These are phyloP conservation scores for Sporothrix dimorphospora DNA, from an alignment of 2,329 filamentous ascomycete genomes.

Conservation along the genomic window DNA sequence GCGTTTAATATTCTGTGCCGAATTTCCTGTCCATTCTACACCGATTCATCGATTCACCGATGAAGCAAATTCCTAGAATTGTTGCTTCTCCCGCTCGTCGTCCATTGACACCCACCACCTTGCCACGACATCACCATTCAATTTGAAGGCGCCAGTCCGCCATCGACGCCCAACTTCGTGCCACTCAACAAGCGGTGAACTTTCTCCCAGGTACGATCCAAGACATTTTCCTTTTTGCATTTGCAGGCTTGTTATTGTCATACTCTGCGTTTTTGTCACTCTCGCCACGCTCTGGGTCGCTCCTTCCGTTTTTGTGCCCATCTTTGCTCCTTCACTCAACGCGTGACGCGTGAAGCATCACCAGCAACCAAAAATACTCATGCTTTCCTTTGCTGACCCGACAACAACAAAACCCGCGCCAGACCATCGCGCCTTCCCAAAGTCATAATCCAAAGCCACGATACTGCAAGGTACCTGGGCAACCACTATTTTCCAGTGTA, in stretches of 20 bases:
- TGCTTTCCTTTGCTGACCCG: background rate
- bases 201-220: background rate
- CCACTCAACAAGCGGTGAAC: constrained; percentile 22
- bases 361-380: no score
- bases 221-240: background rate
- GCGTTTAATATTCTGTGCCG: background rate
- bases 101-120: background rate
- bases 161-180: background rate
- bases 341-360: background rate
- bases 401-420: background rate
- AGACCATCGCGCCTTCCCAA: background rate
- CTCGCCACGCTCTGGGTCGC: background rate
- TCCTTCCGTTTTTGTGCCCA: background rate
- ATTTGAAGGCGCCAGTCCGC: background rate
- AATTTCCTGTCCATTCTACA: background rate
- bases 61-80: background rate
- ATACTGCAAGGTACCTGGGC: background rate
- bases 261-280: background rate
- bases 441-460: background rate
- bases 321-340: background rate
- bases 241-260: background rate
- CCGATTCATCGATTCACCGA: background rate
- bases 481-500: background rate
- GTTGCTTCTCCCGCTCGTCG: background rate
- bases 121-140: background rate